phyloP scores from a whole-genome alignment of 2,329 filamentous ascomycete species.

The Curvularia hawaiiensis region DNA sequence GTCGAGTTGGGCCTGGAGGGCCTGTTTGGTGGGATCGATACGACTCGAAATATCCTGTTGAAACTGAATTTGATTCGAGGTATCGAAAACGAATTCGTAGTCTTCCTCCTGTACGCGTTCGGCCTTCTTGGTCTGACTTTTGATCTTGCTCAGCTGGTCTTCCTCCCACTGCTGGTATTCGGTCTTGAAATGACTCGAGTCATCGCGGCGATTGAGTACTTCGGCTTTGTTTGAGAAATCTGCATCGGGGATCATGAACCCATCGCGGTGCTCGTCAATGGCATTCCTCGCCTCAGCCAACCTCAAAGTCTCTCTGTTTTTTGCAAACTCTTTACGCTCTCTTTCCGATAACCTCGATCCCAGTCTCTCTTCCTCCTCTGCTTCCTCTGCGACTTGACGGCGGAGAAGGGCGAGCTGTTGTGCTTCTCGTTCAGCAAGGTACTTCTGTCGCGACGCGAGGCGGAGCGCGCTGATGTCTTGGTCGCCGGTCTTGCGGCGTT shows the following conservation, averaged over 20 bases:
- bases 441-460: constrained; percentile 85
- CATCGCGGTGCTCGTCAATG: constrained; percentile 91
- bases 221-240: constrained; percentile 96
- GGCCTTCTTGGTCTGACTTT: constrained; percentile 60
- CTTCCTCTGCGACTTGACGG: constrained; percentile 89
- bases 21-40: constrained; percentile 80
- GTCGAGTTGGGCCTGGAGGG: constrained; percentile 80
- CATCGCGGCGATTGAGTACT: constrained; percentile 62
- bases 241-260: constrained; percentile 83
- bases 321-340: constrained; percentile 84
- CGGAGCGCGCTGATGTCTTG: constrained; percentile 71
- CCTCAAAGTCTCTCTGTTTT: constrained; percentile 78
- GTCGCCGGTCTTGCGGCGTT: constrained; percentile 35
- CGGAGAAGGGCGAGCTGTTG: constrained; percentile 85
- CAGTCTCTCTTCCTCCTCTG: constrained; percentile 69
- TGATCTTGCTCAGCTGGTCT: constrained; percentile 86
- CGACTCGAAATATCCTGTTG: constrained; percentile 69
- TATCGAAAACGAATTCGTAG: constrained; percentile 91
- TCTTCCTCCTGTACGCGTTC: constrained; percentile 80
- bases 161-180: constrained; percentile 97
- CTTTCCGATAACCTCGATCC: constrained; percentile 76
- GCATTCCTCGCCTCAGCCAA: constrained; percentile 82
- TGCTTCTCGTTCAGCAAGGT: constrained; percentile 88
- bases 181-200: not conserved
- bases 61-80: constrained; percentile 80